Conservation (phyloP, 164 flowering plant species). For the Dillenia suffruticosa region DNA sequence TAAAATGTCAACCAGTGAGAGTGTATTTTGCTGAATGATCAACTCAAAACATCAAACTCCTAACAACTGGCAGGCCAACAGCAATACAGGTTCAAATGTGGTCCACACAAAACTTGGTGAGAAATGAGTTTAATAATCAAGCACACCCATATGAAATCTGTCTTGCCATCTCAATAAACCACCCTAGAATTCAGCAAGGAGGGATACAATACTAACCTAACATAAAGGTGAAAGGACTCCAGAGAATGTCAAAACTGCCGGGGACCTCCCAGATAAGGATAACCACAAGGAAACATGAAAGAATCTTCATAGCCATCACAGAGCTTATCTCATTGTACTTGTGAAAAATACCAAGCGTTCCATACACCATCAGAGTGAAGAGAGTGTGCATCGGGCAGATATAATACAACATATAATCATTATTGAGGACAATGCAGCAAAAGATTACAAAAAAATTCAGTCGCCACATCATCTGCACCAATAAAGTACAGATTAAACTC, state of each 20-base stretch:
- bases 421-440: constrained; percentile 85
- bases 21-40: too few species aligned
- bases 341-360: constrained; percentile 82
- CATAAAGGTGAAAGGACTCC: constrained; percentile 76
- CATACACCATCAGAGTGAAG: constrained; percentile 95
- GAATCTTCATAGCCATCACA: constrained; percentile 77
- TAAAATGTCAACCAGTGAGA: too few species aligned
- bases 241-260: constrained; percentile 76
- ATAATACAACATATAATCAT: constrained; percentile 89
- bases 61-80: too few species aligned
- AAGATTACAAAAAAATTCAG: constrained; percentile 90
- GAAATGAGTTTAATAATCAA: too few species aligned
- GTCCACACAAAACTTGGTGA: too few species aligned
- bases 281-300: constrained; percentile 77
- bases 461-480: constrained; percentile 99
- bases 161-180: constrained; percentile 24
- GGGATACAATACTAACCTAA: constrained; percentile 50
- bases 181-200: constrained; percentile 1
- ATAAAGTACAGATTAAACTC: constrained; percentile 3
- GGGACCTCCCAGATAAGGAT: constrained; percentile 94
- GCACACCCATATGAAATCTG: constrained; percentile 2
- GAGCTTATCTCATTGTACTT: constrained; percentile 82
- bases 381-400: constrained; percentile 99
- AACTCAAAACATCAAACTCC: too few species aligned
- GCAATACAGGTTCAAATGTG: too few species aligned